Evolutionary conservation across 129 eudicot genomes (phyloP).

Genomic region (Gnaphalium uliginosum): DNA sequence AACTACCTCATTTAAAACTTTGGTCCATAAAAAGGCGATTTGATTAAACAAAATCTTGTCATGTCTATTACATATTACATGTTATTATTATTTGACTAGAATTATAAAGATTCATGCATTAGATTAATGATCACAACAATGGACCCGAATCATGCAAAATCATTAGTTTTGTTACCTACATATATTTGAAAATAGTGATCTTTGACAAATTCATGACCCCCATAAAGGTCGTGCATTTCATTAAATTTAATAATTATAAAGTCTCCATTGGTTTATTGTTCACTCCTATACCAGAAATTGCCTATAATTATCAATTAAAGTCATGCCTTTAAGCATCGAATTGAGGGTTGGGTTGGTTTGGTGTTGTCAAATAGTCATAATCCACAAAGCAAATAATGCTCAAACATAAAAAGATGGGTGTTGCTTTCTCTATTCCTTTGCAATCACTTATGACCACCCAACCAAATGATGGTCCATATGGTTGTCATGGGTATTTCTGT

Average conservation of each 20-base stretch:
- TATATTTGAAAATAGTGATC: neutral
- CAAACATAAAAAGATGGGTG: conserved; percentile 31
- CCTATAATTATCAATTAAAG: conserved; percentile 14
- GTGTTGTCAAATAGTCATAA: conserved; percentile 25
- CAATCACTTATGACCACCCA: conserved; percentile 44
- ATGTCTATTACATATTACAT: no score
- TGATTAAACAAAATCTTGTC: conserved; percentile 14
- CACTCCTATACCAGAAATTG: conserved; percentile 2
- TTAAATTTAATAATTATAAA: neutral
- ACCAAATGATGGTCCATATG: conserved; percentile 46
- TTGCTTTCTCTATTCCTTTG: conserved; percentile 40
- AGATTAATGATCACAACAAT: conserved; percentile 10
- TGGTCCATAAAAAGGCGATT: conserved; percentile 17
- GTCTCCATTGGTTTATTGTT: neutral
- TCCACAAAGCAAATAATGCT: conserved; percentile 33
- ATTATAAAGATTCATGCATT: conserved; percentile 3
- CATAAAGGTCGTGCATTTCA: neutral
- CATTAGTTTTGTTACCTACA: neutral
- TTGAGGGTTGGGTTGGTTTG: conserved; percentile 21
- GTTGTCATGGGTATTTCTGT: conserved; percentile 32
- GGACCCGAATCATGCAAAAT: conserved; percentile 16
- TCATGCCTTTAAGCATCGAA: conserved; percentile 23
- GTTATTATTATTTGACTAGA: neutral
- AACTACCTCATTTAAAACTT: conserved; percentile 18
- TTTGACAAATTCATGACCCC: conserved; percentile 8